Base-by-base conservation (phyloP, 768 basidiomycete species). In the Tylopilus plumbeoviolaceoides region DNA sequence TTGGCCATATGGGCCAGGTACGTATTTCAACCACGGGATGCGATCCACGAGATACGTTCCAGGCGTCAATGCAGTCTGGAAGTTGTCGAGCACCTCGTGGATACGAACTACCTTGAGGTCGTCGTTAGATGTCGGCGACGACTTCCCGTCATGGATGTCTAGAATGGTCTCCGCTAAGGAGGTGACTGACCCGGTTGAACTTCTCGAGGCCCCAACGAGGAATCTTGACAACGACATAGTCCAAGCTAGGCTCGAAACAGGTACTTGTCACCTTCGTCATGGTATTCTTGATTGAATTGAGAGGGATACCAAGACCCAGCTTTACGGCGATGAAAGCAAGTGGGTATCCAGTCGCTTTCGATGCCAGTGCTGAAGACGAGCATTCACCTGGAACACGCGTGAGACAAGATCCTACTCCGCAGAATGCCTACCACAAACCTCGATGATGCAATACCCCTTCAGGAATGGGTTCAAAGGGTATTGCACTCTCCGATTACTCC, bases 141-240 rank as follows among this genome's bases (percentile, higher is more conserved):
- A n/a, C n/a, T n/a, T n/a, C n/a, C n/a, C n/a, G 61, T 99, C 95
- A 70, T 98, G 98, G 63, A 99, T 95, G 66, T 99, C 95, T 38
- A 99, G 78, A 54, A 99, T 92, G 2, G 93, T 89, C 74, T 99
- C 95, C 64, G 93, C 91, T 92, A 46, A 99, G 75, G 38, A 90
- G 77, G 53, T 88, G 82, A 68, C 91, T 94, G 63, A 99, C 95
- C 43, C 95, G 84, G 63, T 64, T 92, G 75, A 99, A 99, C 79
- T 98, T 99, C 73, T 95, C 95, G 66, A 98, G 75, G 72, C 98
- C 97, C 95, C 95, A 99, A 58, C 95, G 88, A 51, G 95, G 95
- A 63, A 99, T 97, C 77, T 98, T 98, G 67, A 98, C 95, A 42
- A 98, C 94, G 51, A 88, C 83, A 68, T 99, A 99, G 70, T 99